Percentiles rank a stretch among this genome's conserved stretches.
Evolutionary conservation across 1,139 yeast species (phyloP).

Genomic region (Hyphopichia khmerensis): DNA sequence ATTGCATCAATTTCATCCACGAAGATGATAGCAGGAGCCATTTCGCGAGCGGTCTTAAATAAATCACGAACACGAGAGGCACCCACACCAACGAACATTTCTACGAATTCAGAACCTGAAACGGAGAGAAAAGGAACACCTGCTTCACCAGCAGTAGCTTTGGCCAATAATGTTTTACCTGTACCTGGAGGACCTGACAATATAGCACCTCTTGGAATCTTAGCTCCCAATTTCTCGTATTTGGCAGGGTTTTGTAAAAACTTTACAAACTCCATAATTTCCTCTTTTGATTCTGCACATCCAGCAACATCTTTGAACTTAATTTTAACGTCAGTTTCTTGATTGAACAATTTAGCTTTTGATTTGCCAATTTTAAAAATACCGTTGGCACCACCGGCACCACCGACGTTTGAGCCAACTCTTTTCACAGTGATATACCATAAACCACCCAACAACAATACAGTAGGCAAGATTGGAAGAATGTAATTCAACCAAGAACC

Average conservation of each 20-base stretch:
- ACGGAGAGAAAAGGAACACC: constrained; percentile 95
- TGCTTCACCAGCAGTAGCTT: constrained; percentile 99
- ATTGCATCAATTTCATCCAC: constrained; percentile 98
- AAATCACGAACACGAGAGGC: constrained; percentile 96
- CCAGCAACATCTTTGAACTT: constrained; percentile 96
- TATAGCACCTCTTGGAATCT: constrained; percentile 97
- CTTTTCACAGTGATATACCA: constrained; percentile 67
- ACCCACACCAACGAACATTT: constrained; percentile 99
- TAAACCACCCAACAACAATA: constrained; percentile 81
- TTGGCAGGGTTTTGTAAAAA: constrained; percentile 86
- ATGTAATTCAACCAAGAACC: constrained; percentile 62
- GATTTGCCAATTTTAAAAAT: constrained; percentile 81
- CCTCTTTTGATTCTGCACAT: constrained; percentile 95
- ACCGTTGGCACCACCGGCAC: constrained; percentile 61
- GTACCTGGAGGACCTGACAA: constrained; percentile 99
- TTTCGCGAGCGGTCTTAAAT: constrained; percentile 87
- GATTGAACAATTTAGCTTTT: constrained; percentile 87
- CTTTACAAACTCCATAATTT: constrained; percentile 95
- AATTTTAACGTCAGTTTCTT: constrained; percentile 85
- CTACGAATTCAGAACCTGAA: constrained; percentile 97
- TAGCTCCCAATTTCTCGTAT: constrained; percentile 90
- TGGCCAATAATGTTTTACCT: constrained; percentile 95
- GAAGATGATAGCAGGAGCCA: constrained; percentile 90
- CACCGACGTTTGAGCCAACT: constrained; percentile 50
- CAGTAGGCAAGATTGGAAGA: constrained; percentile 61